Evolutionary conservation across 768 basidiomycete species (phyloP).

Genomic region (Tricholoma flavovirens): DNA sequence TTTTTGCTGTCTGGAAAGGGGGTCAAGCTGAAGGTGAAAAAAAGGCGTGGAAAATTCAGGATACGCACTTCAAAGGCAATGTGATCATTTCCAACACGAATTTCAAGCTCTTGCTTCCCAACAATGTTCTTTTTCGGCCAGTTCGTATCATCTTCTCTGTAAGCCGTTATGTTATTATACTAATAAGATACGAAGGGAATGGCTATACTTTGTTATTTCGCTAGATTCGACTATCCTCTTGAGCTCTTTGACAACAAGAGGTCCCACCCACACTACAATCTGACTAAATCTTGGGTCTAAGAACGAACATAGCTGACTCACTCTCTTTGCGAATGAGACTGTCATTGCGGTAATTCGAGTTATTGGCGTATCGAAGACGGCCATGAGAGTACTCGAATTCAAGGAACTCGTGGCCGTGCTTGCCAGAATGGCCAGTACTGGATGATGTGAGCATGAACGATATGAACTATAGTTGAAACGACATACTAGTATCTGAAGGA

Average conservation of each 20-base stretch:
- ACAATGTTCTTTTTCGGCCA: constrained; percentile 99
- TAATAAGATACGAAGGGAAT: background rate
- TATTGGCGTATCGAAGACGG: constrained; percentile 95
- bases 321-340: constrained; percentile 98
- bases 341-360: constrained; percentile 98
- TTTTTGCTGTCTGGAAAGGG: constrained; percentile 82
- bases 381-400: constrained; percentile 99
- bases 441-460: background rate
- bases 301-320: constrained; percentile 35
- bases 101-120: constrained; percentile 97
- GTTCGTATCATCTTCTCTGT: constrained; percentile 94
- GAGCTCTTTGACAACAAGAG: constrained; percentile 88
- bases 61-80: constrained; percentile 87
- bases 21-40: background rate
- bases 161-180: background rate
- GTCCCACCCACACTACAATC: constrained; percentile 86
- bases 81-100: constrained; percentile 89
- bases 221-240: constrained; percentile 90
- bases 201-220: constrained; percentile 85
- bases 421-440: constrained; percentile 97
- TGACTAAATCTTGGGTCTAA: background rate
- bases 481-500: constrained; percentile 42
- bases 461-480: background rate
- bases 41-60: background rate
- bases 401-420: constrained; percentile 95